These are phyloP conservation scores for Begonia loranthoides DNA, from an alignment of 306 rosid genomes.

Conservation along the genomic window DNA sequence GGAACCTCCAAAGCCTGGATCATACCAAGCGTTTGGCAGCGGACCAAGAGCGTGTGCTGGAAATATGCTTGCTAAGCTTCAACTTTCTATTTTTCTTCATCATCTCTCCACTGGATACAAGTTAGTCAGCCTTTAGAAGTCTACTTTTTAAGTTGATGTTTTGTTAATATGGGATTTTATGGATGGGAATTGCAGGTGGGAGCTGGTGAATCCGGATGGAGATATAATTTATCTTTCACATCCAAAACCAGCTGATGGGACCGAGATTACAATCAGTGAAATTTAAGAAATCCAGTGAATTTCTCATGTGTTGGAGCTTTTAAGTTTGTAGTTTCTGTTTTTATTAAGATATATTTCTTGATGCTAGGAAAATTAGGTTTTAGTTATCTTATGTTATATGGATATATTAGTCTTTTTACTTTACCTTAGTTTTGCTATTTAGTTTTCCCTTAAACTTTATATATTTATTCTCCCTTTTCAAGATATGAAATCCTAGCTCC, in stretches of 20 bases:
- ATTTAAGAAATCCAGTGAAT: constrained; percentile 5
- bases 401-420: too few relatives aligned
- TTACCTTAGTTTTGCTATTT: too few relatives aligned
- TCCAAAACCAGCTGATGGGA: constrained; percentile 20
- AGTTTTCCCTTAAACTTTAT: too few relatives aligned
- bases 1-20: constrained; percentile 16
- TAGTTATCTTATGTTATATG: too few relatives aligned
- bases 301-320: neutral
- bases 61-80: constrained; percentile 29
- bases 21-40: constrained; percentile 25
- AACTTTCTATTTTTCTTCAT: constrained; percentile 26
- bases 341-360: too few relatives aligned
- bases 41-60: constrained; percentile 32
- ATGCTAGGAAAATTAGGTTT: too few relatives aligned
- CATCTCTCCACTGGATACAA: constrained; percentile 29
- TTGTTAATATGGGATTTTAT: neutral
- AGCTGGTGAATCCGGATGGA: constrained; percentile 19
- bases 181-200: constrained; percentile 22
- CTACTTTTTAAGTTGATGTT: neutral
- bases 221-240: constrained; percentile 23
- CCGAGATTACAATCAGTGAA: constrained; percentile 18
- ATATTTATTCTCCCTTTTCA: too few relatives aligned
- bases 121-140: constrained; percentile 15
- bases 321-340: too few relatives aligned
- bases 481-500: too few relatives aligned